Percentiles rank a stretch among this genome's conserved stretches.
Conservation (phyloP, 306 rosid species). For the Medicago lupulina region DNA sequence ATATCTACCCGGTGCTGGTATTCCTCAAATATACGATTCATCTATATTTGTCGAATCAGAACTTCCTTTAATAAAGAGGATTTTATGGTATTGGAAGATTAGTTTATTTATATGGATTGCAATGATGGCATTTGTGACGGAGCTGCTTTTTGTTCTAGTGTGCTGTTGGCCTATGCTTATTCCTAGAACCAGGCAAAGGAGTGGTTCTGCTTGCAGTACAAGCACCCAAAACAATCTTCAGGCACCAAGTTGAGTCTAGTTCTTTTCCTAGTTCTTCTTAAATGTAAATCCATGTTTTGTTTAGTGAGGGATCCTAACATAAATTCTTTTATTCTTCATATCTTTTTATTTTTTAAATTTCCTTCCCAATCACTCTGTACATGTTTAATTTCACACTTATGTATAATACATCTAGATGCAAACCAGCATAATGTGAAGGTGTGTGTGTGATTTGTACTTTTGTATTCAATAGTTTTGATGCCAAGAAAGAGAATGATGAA, state of each 20-base stretch:
- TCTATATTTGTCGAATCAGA: constrained; percentile 63
- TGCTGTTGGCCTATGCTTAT: constrained; percentile 76
- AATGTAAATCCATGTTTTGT: constrained; percentile 37
- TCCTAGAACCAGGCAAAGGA: constrained; percentile 62
- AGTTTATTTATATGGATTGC: constrained; percentile 72
- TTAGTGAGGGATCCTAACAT: constrained; percentile 35
- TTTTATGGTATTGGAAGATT: constrained; percentile 82
- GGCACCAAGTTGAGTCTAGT: constrained; percentile 38
- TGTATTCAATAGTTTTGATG: background rate
- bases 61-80: constrained; percentile 67
- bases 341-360: constrained; percentile 2
- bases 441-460: constrained; percentile 6
- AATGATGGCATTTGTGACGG: constrained; percentile 59
- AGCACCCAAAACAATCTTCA: constrained; percentile 37
- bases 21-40: constrained; percentile 86
- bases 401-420: constrained; percentile 22
- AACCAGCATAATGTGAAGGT: background rate
- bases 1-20: constrained; percentile 76
- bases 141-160: constrained; percentile 62
- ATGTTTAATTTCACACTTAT: constrained; percentile 32
- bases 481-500: background rate
- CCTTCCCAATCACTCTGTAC: constrained; percentile 35
- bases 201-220: constrained; percentile 42
- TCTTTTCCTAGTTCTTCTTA: constrained; percentile 35
- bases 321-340: constrained; percentile 9